A percentile compares a stretch with the other conserved stretches of the same genome.
phyloP scores from a whole-genome alignment of 257 asterid genomes.

The Coffea canephora region DNA sequence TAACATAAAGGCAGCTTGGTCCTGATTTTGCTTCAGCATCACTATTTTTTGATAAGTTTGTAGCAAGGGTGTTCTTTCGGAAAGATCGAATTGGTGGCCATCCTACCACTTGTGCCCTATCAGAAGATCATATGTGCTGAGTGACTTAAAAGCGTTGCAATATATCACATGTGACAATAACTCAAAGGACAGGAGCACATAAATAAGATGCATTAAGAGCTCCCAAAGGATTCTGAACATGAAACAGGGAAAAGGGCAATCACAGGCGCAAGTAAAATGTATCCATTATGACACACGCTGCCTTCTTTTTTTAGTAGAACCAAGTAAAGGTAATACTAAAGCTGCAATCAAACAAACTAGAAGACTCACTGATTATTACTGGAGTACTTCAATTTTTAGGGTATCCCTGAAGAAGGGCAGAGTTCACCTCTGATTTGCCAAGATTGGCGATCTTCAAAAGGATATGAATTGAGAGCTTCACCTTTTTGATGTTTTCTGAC shows the following conservation, averaged over 20 bases:
- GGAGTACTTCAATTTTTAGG: background rate
- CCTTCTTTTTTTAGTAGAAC: background rate
- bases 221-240: background rate
- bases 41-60: conserved; percentile 39
- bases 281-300: background rate
- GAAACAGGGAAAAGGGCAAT: background rate
- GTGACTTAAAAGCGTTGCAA: background rate
- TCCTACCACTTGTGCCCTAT: conserved; percentile 85
- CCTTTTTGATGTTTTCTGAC: background rate
- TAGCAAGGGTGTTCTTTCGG: conserved; percentile 59
- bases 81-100: conserved; percentile 91
- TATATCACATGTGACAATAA: background rate
- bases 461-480: background rate
- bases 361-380: background rate
- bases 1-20: conserved; percentile 55
- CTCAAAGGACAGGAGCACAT: background rate
- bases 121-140: conserved; percentile 9
- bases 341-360: background rate
- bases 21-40: conserved; percentile 40
- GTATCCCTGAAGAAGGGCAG: background rate
- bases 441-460: background rate
- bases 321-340: background rate
- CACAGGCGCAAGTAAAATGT: background rate
- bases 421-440: background rate
- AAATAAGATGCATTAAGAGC: background rate